Evolutionary conservation across 1,284 basidiomycete species (phyloP).

Genomic region (Trametes polyzona): DNA sequence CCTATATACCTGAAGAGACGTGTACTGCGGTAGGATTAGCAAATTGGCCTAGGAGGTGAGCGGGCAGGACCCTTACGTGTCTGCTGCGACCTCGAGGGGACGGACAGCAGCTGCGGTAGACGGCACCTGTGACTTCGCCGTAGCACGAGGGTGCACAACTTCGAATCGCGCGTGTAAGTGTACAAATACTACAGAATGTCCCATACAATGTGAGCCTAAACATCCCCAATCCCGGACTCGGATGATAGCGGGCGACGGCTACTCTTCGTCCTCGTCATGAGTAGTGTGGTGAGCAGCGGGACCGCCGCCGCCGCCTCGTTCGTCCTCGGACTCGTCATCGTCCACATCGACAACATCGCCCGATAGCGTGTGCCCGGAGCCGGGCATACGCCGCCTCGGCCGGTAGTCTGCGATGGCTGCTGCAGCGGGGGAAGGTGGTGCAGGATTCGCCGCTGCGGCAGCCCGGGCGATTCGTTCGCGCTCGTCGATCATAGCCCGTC

Average conservation of each 20-base stretch:
- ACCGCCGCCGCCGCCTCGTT: neutral
- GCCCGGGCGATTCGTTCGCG: constrained; percentile 57
- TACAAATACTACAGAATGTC: neutral
- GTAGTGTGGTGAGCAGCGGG: constrained; percentile 16
- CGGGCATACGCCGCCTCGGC: constrained; percentile 27
- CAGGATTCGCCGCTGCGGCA: constrained; percentile 25
- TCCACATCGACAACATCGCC: constrained; percentile 15
- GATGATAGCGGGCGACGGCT: neutral
- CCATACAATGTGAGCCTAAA: neutral
- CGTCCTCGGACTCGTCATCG: constrained; percentile 12
- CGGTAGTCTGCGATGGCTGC: constrained; percentile 10
- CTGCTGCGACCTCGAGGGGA: too few species aligned
- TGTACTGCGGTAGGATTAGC: neutral
- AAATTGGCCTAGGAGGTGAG: too few species aligned
- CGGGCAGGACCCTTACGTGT: too few species aligned
- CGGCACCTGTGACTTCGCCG: too few species aligned
- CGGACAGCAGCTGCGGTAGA: too few species aligned
- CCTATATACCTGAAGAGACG: too few species aligned
- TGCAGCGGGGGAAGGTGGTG: constrained; percentile 16
- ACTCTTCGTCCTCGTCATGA: constrained; percentile 13
- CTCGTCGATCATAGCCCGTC: constrained; percentile 55
- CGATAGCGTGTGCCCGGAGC: constrained; percentile 28
- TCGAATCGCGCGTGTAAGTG: too few species aligned
- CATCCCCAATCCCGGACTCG: neutral
- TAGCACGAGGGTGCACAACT: too few species aligned